Evolutionary conservation across 495 filamentous ascomycete genomes (phyloP).

Genomic region (Amniculicola lignicola): DNA sequence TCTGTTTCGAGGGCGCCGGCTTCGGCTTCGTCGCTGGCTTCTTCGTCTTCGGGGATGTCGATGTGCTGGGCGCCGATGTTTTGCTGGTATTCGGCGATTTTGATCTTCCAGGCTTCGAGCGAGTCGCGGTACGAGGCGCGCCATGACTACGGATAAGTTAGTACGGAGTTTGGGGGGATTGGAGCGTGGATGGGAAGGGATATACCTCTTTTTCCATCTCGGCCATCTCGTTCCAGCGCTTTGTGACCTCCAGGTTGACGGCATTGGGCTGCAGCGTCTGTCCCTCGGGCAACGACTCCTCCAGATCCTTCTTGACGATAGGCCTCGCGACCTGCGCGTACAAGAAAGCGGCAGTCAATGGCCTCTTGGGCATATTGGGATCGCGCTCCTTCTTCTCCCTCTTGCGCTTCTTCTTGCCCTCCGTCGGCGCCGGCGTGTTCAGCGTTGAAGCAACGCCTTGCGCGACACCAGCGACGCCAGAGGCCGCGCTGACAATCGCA

Average conservation of each 20-base stretch:
- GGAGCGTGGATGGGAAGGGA: constrained; percentile 2
- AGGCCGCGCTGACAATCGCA: constrained; percentile 36
- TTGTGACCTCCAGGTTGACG: constrained; percentile 61
- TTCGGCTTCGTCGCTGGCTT: constrained; percentile 27
- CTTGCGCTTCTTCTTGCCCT: constrained; percentile 36
- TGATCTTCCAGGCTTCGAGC: constrained; percentile 17
- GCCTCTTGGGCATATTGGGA: constrained; percentile 90
- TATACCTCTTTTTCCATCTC: constrained; percentile 70
- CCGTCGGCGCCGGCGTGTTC: constrained; percentile 38
- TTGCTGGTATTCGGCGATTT: constrained; percentile 13
- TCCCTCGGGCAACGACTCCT: constrained; percentile 63
- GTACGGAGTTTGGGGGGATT: constrained; percentile 10
- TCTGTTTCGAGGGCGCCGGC: constrained; percentile 29
- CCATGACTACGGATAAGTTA: constrained; percentile 22
- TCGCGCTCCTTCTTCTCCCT: constrained; percentile 72
- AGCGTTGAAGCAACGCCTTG: constrained; percentile 1
- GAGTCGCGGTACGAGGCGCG: constrained; percentile 26
- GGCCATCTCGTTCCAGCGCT: constrained; percentile 74
- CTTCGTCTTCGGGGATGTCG: constrained; percentile 20
- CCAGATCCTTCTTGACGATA: constrained; percentile 73
- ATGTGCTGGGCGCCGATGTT: not conserved
- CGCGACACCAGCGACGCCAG: constrained; percentile 39
- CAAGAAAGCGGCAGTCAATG: constrained; percentile 89
- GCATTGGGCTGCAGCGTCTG: constrained; percentile 61
- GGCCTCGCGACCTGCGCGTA: constrained; percentile 81